Percentiles rank a stretch among this genome's conserved stretches.
Conservation (phyloP, 306 rosid species). For the Mimosa pudica region DNA sequence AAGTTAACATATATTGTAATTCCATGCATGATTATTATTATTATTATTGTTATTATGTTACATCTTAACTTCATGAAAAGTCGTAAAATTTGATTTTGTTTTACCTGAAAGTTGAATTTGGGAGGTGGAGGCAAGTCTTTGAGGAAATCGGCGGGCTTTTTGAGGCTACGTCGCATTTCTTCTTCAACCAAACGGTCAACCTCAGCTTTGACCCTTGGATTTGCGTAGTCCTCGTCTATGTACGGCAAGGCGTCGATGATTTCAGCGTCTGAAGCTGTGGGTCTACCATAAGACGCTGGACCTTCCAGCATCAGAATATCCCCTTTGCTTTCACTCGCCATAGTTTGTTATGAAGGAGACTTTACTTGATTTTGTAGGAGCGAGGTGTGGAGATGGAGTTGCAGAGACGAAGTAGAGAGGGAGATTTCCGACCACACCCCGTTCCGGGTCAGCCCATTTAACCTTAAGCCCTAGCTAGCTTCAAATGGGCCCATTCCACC, state of each 20-base stretch:
- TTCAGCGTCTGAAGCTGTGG: conserved; percentile 57
- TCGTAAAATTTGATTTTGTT: no score
- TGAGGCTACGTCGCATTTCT: conserved; percentile 89
- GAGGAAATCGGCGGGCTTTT: conserved; percentile 86
- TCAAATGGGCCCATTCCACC: background rate
- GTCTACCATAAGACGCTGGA: conserved; percentile 56
- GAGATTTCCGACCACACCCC: background rate
- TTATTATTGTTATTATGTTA: no score
- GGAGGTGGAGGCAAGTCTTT: conserved; percentile 90
- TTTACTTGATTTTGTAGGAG: background rate
- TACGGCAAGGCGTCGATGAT: conserved; percentile 88
- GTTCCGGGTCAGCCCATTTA: background rate
- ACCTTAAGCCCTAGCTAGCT: background rate
- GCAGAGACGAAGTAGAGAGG: background rate
- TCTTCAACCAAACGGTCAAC: conserved; percentile 90
- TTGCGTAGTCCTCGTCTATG: conserved; percentile 84
- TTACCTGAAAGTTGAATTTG: conserved; percentile 64
- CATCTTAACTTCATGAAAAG: no score
- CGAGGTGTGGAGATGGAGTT: background rate
- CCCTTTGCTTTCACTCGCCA: conserved; percentile 51
- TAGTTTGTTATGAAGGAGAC: conserved; percentile 5
- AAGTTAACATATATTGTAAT: no score
- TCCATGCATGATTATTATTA: no score
- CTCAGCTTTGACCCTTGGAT: conserved; percentile 70
- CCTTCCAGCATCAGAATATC: conserved; percentile 82